Percentiles rank a stretch among this genome's conserved stretches.
phyloP scores from a whole-genome alignment of 208 protist genomes.

The Leishmania arabica region DNA sequence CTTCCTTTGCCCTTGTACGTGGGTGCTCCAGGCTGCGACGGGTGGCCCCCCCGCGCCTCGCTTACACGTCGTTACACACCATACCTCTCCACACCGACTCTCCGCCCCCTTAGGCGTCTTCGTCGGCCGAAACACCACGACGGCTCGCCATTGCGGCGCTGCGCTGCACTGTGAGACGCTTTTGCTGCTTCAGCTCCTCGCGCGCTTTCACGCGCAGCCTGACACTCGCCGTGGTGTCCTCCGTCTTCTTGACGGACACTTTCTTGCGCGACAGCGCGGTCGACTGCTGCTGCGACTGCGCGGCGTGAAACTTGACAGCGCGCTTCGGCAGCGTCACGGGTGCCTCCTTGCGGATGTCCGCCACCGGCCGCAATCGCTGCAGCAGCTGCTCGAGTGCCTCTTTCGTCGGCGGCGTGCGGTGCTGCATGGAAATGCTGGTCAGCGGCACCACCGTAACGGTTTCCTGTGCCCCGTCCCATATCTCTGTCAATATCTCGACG shows the following conservation, averaged over 20 bases:
- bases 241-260: slow-evolving; percentile 57
- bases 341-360: slow-evolving; percentile 53
- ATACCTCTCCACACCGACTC: not conserved
- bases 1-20: not conserved
- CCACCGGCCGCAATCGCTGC: slow-evolving; percentile 39
- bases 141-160: slow-evolving; percentile 25
- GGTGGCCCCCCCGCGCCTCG: not conserved
- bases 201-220: slow-evolving; percentile 28
- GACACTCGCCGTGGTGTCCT: slow-evolving; percentile 26
- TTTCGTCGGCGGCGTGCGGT: slow-evolving; percentile 12
- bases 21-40: not conserved
- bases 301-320: slow-evolving; percentile 41
- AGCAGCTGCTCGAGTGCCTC: slow-evolving; percentile 34
- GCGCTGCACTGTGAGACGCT: slow-evolving; percentile 39
- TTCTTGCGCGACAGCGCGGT: slow-evolving; percentile 12
- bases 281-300: slow-evolving; percentile 10
- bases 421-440: slow-evolving; percentile 22
- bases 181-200: slow-evolving; percentile 36
- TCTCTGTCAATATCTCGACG: slow-evolving; percentile 65
- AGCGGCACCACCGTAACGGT: slow-evolving; percentile 42
- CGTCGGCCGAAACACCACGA: slow-evolving; percentile 7
- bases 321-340: slow-evolving; percentile 39
- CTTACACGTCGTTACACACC: not conserved
- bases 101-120: not conserved
- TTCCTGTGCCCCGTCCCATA: slow-evolving; percentile 74